A percentile compares a stretch with the other conserved stretches of the same genome.
Conservation (phyloP, 2,329 filamentous ascomycete genomes). For the Colletotrichum tropicale region DNA sequence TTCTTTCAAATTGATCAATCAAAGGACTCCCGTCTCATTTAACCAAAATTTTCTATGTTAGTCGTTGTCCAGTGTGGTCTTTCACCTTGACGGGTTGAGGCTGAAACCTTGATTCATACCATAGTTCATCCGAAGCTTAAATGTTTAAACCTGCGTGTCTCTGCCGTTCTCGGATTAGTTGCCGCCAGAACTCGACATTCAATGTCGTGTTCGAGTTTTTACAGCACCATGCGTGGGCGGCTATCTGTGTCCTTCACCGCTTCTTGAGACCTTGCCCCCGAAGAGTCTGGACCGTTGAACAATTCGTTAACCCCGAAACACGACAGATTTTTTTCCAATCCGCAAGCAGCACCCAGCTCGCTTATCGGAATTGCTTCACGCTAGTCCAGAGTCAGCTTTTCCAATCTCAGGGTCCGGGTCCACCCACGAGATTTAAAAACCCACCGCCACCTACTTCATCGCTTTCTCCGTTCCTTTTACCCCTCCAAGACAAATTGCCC, state of each 20-base stretch:
- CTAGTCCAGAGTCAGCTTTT: slow-evolving; percentile 7
- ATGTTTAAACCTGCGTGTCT: neutral
- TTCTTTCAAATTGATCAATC: neutral
- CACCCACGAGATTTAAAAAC: slow-evolving; percentile 2
- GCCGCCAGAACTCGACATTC: neutral
- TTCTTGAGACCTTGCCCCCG: neutral
- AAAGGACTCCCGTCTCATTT: neutral
- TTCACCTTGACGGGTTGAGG: neutral
- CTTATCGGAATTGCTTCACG: slow-evolving; percentile 6
- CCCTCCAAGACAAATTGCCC: neutral
- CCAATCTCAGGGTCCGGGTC: neutral
- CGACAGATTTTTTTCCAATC: neutral
- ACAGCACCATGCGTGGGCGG: neutral
- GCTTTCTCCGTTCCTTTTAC: neutral
- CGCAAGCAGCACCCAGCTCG: neutral
- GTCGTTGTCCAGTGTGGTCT: neutral
- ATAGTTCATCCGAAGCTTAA: neutral
- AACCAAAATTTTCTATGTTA: neutral
- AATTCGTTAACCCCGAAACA: neutral
- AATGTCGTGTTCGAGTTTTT: neutral
- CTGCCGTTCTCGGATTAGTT: neutral
- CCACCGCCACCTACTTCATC: neutral
- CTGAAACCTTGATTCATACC: neutral
- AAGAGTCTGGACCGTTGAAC: neutral
- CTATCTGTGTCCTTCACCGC: neutral